phyloP scores from a whole-genome alignment of 2,329 filamentous ascomycete species.

The Apiospora hydei region DNA sequence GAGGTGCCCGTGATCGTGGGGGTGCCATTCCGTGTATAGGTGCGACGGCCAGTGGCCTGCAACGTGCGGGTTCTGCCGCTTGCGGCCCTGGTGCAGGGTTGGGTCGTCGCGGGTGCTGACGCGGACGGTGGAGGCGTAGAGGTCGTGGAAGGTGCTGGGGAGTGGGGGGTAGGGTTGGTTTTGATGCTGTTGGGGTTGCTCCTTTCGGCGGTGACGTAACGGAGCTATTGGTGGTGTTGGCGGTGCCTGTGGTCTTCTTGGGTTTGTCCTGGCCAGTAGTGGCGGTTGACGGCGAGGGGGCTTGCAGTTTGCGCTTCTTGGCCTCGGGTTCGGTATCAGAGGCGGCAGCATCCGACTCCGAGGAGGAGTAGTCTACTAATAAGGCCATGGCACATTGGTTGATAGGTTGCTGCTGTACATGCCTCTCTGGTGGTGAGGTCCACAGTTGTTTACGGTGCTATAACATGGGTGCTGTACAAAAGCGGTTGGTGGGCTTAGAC shows the following conservation, averaged over 20 bases:
- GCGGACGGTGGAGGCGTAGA: conserved; percentile 85
- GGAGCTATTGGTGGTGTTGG: background rate
- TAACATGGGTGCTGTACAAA: background rate
- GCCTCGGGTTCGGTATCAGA: background rate
- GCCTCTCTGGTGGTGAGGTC: background rate
- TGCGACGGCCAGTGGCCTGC: conserved; percentile 93
- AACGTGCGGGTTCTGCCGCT: conserved; percentile 81
- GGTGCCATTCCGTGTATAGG: conserved; percentile 85
- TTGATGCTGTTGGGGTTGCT: background rate
- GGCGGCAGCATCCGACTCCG: conserved; percentile 2
- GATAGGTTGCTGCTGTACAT: background rate
- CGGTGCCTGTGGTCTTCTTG: background rate
- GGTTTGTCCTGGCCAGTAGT: background rate
- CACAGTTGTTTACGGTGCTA: background rate
- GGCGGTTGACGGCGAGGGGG: background rate
- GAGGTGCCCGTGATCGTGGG: conserved; percentile 37
- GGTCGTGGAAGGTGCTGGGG: conserved; percentile 81
- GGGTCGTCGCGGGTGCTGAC: conserved; percentile 83
- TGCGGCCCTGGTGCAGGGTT: conserved; percentile 82
- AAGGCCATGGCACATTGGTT: background rate
- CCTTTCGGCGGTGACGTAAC: background rate
- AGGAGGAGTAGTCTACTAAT: conserved; percentile 18
- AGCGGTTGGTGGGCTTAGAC: background rate
- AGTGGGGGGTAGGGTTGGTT: conserved; percentile 68
- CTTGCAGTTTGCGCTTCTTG: background rate